Evolutionary conservation across 768 basidiomycete species (phyloP), one percentile per base, ranked within the genome.

Genomic region (Galerina sulciceps): DNA sequence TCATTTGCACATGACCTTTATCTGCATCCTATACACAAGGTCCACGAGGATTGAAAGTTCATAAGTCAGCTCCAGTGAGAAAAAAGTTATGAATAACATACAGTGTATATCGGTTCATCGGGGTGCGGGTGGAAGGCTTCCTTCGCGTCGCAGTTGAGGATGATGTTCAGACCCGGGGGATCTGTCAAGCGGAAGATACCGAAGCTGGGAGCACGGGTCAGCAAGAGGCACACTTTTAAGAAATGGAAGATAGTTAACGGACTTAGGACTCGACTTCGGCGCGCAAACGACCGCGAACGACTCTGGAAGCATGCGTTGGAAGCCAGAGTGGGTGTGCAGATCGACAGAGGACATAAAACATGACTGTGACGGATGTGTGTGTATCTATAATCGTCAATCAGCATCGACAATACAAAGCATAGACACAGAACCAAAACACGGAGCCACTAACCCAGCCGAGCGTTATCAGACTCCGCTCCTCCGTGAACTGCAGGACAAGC

Each of bases 281-380:
- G 94, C 92, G 67, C 93, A 95, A 14, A 97, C 94, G 38, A 96
- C 91, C 0, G 94, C 94, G 69, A 96, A 92, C 0, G 92, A 94
- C 69, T 97, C 94, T 0, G 90, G 91, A 3, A 97, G 81, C 88
- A 94, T 94, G 36, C 85, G 73, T 65, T 96, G 94, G 75, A 95
- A 97, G 8, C 85, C 89, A 1, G 91, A 87, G 71, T 96, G 94
- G 2, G 94, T 96, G 65, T 97, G 94, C 18, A 97, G 73, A 71
- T 96, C 94, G 15, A 96, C 88, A 8, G 94, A 96, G 6, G 94
- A 95, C 91, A 96, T 94, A 76, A 97, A 97, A 72, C 93, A 94
- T 54, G 89, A 89, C 64, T 95, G 94, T 4, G 92, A 89, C 1
- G 94, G 94, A 70, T 96, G 94, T 0, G 93, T 95, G 74, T 95